Evolutionary conservation across 495 filamentous ascomycete genomes (phyloP), one percentile per base, ranked within the genome.

Genomic region (Aspergillus saccharolyticus): DNA sequence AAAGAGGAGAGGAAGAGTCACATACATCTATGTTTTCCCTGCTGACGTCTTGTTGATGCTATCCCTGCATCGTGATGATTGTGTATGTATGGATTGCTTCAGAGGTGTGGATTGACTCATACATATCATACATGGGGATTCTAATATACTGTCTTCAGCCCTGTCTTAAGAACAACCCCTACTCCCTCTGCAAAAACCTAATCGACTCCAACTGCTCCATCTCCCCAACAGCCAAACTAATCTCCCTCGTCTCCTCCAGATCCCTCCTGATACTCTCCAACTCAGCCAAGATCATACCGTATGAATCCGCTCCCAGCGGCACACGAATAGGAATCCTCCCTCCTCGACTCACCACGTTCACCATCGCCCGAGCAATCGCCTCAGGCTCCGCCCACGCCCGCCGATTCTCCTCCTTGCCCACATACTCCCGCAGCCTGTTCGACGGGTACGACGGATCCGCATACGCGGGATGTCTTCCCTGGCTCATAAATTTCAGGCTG

Each of bases 181-280:
- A 50, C 7, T 24, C 47, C 47, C n/a, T 50, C 22, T 18, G 24
- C 47, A 50, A 50, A 50, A 50, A 50, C 2, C 15, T 24, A 50
- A 50, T 30, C 47, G 47, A 50, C 28, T 50, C 47, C 47, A 50
- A 50, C 47, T 50, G 47, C 47, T 30, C 21, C 47, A 24, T 19
- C 6, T 30, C 24, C 3, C 47, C 47, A 14, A 50, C 47, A n/a
- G 22, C 28, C 4, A 50, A 28, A 30, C 47, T 50, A 3, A 30
- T 14, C 22, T 30, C 47, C 47, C 22, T 28, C 47, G 30, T 1
- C 47, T 50, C 22, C 47, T 30, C 47, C 22, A 50, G 30, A 24
- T 50, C 47, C 47, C 14, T 50, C 47, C 12, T n/a, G 4, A 50
- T 28, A 24, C 21, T 28, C 22, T 50, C 47, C 47, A 50, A 8